Percentiles rank a stretch among this genome's conserved stretches.
Evolutionary conservation across 148 eudicot genomes (phyloP).

Genomic region (Talinum fruticosum): DNA sequence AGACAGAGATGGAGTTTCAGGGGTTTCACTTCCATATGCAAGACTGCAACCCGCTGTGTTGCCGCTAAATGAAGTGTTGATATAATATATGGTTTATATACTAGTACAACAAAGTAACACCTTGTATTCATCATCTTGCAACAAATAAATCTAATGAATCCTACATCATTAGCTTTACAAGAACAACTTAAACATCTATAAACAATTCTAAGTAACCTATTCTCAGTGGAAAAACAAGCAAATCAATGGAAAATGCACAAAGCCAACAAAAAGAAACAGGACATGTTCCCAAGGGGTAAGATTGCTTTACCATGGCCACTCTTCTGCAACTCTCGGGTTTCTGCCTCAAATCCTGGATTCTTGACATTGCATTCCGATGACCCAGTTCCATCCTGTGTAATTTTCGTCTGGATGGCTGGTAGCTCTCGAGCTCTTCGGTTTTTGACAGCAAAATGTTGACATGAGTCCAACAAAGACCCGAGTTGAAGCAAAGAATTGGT

Average conservation of each 20-base stretch:
- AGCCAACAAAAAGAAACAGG: background rate
- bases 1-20: no score
- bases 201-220: conserved; percentile 18
- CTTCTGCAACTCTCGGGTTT: background rate
- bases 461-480: background rate
- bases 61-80: background rate
- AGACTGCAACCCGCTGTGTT: background rate
- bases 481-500: background rate
- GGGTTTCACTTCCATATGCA: background rate
- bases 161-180: conserved; percentile 29
- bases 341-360: background rate
- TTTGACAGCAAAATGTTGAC: background rate
- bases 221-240: conserved; percentile 16
- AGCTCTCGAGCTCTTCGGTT: background rate
- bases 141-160: conserved; percentile 23
- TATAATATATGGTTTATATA: conserved; percentile 4
- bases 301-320: background rate
- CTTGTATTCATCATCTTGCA: conserved; percentile 8
- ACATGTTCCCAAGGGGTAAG: background rate
- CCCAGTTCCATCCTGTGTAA: background rate
- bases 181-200: conserved; percentile 22
- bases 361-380: background rate
- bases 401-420: background rate
- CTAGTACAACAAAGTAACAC: background rate
- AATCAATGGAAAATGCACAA: conserved; percentile 12